phyloP scores from a whole-genome alignment of 2,329 filamentous ascomycete species.

The Nigrograna mackinnonii region DNA sequence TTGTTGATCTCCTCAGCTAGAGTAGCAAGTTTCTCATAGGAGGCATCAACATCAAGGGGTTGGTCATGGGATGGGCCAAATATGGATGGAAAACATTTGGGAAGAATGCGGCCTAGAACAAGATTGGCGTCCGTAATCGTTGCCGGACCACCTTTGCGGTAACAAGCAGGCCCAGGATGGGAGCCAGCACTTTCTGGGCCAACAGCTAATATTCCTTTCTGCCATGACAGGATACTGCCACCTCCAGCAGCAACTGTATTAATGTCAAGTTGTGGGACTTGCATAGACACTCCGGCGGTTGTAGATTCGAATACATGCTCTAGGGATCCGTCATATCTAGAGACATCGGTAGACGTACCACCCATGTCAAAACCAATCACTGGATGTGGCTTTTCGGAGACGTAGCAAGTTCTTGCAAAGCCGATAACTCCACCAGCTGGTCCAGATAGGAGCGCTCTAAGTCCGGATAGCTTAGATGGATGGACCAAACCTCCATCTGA shows the following conservation, averaged over 20 bases:
- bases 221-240: conserved; percentile 78
- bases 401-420: conserved; percentile 85
- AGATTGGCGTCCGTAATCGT: conserved; percentile 89
- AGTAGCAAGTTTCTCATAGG: conserved; percentile 70
- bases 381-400: conserved; percentile 73
- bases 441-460: conserved; percentile 80
- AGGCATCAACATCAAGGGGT: conserved; percentile 72
- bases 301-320: conserved; percentile 92
- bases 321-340: conserved; percentile 77
- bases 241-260: conserved; percentile 89
- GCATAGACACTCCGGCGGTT: conserved; percentile 84
- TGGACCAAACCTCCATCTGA: conserved; percentile 72
- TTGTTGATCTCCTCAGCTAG: conserved; percentile 74
- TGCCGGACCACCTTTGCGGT: conserved; percentile 81
- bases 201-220: conserved; percentile 83
- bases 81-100: conserved; percentile 88
- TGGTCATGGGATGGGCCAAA: conserved; percentile 85
- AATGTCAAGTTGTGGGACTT: conserved; percentile 85
- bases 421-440: conserved; percentile 87
- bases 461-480: conserved; percentile 75
- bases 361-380: conserved; percentile 95
- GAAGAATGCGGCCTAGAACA: conserved; percentile 77
- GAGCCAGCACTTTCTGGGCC: conserved; percentile 84
- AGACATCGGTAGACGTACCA: conserved; percentile 86
- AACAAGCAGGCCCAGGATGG: conserved; percentile 84